Conservation (phyloP, 2,329 filamentous ascomycete genomes). For the Trichoderma atroviride region DNA sequence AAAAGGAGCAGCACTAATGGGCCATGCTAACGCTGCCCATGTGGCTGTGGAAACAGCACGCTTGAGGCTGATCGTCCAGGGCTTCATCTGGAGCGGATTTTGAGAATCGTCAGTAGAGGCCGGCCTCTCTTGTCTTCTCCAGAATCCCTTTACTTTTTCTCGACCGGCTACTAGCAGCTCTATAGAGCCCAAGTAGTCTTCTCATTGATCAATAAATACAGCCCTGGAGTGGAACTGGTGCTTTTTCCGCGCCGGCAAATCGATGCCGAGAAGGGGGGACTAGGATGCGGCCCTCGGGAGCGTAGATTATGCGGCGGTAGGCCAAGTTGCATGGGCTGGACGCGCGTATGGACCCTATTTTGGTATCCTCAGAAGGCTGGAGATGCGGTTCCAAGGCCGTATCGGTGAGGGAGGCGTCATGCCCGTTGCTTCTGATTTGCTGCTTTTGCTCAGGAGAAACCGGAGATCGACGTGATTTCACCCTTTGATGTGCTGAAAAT, state of each 20-base stretch:
- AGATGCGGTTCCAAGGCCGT: background rate
- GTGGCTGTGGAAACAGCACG: background rate
- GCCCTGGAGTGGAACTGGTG: slow-evolving; percentile 14
- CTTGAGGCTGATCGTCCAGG: background rate
- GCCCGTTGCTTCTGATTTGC: background rate
- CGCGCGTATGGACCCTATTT: slow-evolving; percentile 22
- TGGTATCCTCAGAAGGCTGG: background rate
- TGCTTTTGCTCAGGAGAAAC: background rate
- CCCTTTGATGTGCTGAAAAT: slow-evolving; percentile 8
- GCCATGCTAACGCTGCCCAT: slow-evolving; percentile 11
- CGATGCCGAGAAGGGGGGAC: slow-evolving; percentile 21
- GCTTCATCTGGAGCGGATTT: slow-evolving; percentile 8
- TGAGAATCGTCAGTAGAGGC: background rate
- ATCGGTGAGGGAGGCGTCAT: background rate
- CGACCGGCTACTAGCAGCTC: background rate
- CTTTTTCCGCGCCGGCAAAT: slow-evolving; percentile 19
- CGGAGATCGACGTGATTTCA: background rate
- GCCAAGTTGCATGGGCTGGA: slow-evolving; percentile 10
- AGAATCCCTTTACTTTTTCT: background rate
- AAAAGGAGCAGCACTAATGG: slow-evolving; percentile 13
- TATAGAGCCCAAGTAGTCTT: background rate
- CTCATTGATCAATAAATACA: background rate
- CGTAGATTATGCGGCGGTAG: slow-evolving; percentile 6
- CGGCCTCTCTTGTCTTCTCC: background rate
- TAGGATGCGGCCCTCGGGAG: slow-evolving; percentile 17